These are phyloP conservation scores for Kwoniella mangroviensis DNA, from an alignment of 768 basidiomycete genomes.

Conservation along the genomic window DNA sequence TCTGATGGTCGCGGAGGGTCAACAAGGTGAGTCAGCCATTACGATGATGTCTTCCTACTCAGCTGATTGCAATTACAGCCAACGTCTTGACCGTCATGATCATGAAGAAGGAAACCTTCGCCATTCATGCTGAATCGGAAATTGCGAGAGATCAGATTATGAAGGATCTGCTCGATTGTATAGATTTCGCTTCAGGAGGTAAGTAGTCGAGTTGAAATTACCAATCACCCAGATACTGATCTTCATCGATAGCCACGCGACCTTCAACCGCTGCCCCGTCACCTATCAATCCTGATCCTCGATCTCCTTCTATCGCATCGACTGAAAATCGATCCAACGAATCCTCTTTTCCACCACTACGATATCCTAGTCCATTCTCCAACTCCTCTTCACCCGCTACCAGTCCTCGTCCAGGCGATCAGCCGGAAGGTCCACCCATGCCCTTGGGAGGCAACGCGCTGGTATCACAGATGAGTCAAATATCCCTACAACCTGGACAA, in stretches of 20 bases:
- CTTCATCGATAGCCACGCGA: conserved; percentile 22
- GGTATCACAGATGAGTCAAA: conserved; percentile 44
- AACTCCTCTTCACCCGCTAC: conserved; percentile 40
- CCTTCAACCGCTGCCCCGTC: conserved; percentile 37
- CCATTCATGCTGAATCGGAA: conserved; percentile 67
- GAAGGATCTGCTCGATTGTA: conserved; percentile 77
- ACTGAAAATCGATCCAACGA: conserved; percentile 36
- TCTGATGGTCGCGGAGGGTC: conserved; percentile 71
- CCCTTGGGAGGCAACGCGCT: conserved; percentile 39
- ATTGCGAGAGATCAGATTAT: conserved; percentile 69
- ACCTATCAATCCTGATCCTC: conserved; percentile 31
- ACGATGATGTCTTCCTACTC: conserved; percentile 1
- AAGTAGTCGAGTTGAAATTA: conserved; percentile 55
- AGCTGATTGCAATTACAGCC: conserved; percentile 61
- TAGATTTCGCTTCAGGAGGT: conserved; percentile 78
- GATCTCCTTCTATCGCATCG: conserved; percentile 41
- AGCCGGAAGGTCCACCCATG: conserved; percentile 27
- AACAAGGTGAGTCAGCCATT: conserved; percentile 39
- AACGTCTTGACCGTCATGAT: conserved; percentile 76
- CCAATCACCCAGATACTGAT: conserved; percentile 1
- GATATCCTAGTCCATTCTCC: conserved; percentile 49
- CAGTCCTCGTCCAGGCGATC: conserved; percentile 39
- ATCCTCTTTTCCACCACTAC: conserved; percentile 39
- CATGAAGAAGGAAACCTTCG: conserved; percentile 84
- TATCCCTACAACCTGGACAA: conserved; percentile 46